Conservation (phyloP, 2,329 filamentous ascomycete genomes). For the Colletotrichum chrysophilum region DNA sequence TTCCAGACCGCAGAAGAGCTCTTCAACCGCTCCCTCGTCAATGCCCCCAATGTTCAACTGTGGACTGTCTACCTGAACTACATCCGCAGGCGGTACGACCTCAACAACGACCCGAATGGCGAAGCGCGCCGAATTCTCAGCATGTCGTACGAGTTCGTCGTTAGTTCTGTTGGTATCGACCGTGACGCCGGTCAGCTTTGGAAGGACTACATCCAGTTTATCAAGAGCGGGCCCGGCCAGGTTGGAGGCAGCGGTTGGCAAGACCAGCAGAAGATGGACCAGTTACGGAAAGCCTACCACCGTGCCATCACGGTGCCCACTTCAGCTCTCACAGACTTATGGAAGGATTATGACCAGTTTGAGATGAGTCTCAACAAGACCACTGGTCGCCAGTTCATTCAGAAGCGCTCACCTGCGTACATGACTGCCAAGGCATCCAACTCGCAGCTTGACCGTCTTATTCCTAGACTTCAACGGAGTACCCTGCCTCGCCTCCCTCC, state of each 20-base stretch:
- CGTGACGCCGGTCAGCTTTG: conserved; percentile 89
- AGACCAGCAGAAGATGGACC: conserved; percentile 97
- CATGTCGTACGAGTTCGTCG: conserved; percentile 90
- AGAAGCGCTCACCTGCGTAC: conserved; percentile 90
- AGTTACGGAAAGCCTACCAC: conserved; percentile 90
- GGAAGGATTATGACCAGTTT: conserved; percentile 98
- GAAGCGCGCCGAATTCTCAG: conserved; percentile 80
- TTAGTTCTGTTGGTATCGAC: conserved; percentile 89
- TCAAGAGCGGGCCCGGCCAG: conserved; percentile 85
- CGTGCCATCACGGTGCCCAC: conserved; percentile 88
- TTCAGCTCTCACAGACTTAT: conserved; percentile 79
- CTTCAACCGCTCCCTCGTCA: conserved; percentile 80
- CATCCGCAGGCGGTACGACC: conserved; percentile 87
- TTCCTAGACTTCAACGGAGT: conserved; percentile 74
- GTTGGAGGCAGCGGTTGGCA: conserved; percentile 91
- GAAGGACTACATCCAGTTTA: conserved; percentile 94
- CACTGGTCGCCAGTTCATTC: conserved; percentile 91
- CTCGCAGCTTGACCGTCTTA: conserved; percentile 89
- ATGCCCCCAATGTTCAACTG: conserved; percentile 81
- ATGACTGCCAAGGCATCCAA: conserved; percentile 95
- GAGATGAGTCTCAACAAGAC: conserved; percentile 94
- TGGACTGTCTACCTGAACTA: conserved; percentile 97
- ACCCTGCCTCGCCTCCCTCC: conserved; percentile 85
- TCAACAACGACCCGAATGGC: conserved; percentile 77
- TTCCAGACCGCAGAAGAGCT: conserved; percentile 81